Conservation (phyloP, 2,329 filamentous ascomycete species). For the Sclerotinia borealis region DNA sequence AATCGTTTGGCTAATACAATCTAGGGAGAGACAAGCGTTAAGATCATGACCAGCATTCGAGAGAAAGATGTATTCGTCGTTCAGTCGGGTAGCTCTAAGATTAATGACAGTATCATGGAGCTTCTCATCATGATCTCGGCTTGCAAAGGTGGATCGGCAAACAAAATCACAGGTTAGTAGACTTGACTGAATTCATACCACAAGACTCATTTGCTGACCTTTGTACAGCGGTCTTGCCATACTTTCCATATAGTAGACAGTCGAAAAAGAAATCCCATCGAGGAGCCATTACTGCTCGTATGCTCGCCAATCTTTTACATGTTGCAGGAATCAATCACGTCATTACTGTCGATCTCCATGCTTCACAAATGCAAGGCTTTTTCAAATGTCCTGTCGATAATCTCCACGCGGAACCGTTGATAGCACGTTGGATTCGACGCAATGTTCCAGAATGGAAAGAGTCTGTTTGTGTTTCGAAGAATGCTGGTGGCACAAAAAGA, state of each 20-base stretch:
- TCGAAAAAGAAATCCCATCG: slow-evolving; percentile 99
- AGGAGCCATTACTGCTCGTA: slow-evolving; percentile 91
- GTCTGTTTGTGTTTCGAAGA: slow-evolving; percentile 96
- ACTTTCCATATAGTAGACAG: slow-evolving; percentile 98
- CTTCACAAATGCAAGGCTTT: slow-evolving; percentile 98
- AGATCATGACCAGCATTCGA: slow-evolving; percentile 70
- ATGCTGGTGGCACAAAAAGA: slow-evolving; percentile 92
- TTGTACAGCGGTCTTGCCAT: slow-evolving; percentile 74
- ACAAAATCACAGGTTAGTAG: slow-evolving; percentile 82
- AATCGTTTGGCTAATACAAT: slow-evolving; percentile 22
- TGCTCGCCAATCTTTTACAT: slow-evolving; percentile 90
- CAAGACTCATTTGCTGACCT: slow-evolving; percentile 18
- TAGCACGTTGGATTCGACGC: slow-evolving; percentile 89
- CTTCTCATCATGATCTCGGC: slow-evolving; percentile 98
- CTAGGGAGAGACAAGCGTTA: slow-evolving; percentile 64
- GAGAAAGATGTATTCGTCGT: slow-evolving; percentile 99
- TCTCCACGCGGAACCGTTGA: slow-evolving; percentile 88
- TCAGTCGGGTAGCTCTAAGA: slow-evolving; percentile 89
- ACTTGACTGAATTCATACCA: not conserved
- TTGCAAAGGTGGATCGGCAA: slow-evolving; percentile 95
- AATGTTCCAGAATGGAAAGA: slow-evolving; percentile 85
- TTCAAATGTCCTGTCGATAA: slow-evolving; percentile 98
- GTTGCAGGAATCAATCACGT: slow-evolving; percentile 96
- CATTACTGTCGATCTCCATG: slow-evolving; percentile 93
- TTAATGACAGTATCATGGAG: slow-evolving; percentile 99